Conservation (phyloP, 768 basidiomycete species). For the Russula vinacea region DNA sequence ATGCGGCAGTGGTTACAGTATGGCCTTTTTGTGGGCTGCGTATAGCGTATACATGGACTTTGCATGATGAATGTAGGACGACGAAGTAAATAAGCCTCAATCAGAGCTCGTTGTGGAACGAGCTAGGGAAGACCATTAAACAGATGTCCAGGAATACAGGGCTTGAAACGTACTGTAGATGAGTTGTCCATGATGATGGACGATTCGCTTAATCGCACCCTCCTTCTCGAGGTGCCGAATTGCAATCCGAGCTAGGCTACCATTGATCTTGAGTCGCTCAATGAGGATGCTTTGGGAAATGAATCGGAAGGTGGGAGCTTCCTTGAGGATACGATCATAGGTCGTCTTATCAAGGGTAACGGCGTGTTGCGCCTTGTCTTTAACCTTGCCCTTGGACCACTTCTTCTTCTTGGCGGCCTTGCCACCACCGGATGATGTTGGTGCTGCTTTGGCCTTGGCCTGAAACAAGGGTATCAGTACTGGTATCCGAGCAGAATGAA, state of each 20-base stretch:
- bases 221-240: conserved; percentile 93
- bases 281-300: conserved; percentile 98
- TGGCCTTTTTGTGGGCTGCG: conserved; percentile 5
- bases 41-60: conserved; percentile 24
- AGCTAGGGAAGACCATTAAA: conserved; percentile 10
- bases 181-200: conserved; percentile 91
- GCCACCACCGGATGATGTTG: conserved; percentile 64
- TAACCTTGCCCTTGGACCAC: conserved; percentile 99
- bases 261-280: conserved; percentile 96
- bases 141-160: conserved; percentile 10
- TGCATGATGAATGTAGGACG: conserved; percentile 18
- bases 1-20: neutral
- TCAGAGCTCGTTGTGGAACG: conserved; percentile 31
- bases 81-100: conserved; percentile 12
- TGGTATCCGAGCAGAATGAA: conserved; percentile 29
- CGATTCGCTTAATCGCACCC: conserved; percentile 90
- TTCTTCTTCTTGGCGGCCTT: conserved; percentile 99
- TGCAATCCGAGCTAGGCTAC: conserved; percentile 85
- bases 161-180: conserved; percentile 79
- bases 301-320: conserved; percentile 98
- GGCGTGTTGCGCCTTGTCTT: conserved; percentile 99
- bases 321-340: conserved; percentile 93
- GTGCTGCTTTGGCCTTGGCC: conserved; percentile 66
- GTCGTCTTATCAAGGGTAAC: conserved; percentile 92
- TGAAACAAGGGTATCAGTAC: conserved; percentile 27